A percentile compares a stretch with the other conserved stretches of the same genome.
Conservation (phyloP, 352 stramenopile genomes). For the Globisporangium emineosum region DNA sequence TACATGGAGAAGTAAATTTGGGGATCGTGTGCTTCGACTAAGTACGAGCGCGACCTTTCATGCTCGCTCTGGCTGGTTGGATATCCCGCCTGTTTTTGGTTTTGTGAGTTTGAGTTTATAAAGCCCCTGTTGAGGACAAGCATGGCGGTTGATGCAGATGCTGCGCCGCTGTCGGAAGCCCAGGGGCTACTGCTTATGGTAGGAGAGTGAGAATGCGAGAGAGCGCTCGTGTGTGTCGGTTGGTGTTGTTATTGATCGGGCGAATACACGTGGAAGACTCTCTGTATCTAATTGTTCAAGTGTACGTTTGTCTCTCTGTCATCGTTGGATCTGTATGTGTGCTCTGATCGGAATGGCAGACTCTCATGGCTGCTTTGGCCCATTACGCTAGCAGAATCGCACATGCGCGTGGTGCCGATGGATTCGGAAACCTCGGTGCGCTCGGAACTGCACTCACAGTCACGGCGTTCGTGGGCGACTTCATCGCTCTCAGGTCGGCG, state of each 20-base stretch:
- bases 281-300: background rate
- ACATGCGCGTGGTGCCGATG: background rate
- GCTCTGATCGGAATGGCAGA: background rate
- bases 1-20: constrained; percentile 42
- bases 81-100: background rate
- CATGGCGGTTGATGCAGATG: background rate
- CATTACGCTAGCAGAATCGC: background rate
- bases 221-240: background rate
- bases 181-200: constrained; percentile 19
- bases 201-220: background rate
- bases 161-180: constrained; percentile 8
- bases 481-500: constrained; percentile 20
- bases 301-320: background rate
- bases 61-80: background rate
- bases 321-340: background rate
- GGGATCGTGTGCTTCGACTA: background rate
- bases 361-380: background rate
- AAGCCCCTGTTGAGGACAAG: background rate
- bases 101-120: constrained; percentile 13
- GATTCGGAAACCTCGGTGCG: background rate
- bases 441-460: background rate
- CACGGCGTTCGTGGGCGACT: constrained; percentile 7
- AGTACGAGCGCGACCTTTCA: constrained; percentile 2
- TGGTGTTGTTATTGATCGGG: background rate
- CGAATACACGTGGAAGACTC: constrained; percentile 6